Percentiles rank a stretch among this genome's conserved stretches.
These are phyloP conservation scores for Nitzschia palea DNA, from an alignment of 108 stramenopile species.

Conservation along the genomic window DNA sequence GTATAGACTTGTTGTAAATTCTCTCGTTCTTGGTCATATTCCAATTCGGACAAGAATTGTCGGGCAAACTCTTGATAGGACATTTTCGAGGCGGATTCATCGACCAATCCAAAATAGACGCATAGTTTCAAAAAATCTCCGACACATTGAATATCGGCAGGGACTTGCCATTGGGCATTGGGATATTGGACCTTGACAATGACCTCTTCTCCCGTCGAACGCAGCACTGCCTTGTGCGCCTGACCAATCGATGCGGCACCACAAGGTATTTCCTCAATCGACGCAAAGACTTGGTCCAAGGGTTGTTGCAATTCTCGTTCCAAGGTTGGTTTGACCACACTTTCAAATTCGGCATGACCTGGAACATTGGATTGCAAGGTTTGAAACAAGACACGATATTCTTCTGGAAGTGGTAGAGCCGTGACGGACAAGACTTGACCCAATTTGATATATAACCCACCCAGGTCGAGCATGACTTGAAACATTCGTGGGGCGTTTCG, in stretches of 20 bases:
- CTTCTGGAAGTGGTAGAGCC: slow-evolving; percentile 65
- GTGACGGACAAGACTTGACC: slow-evolving; percentile 89
- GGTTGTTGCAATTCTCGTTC: slow-evolving; percentile 59
- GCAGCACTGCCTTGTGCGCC: slow-evolving; percentile 76
- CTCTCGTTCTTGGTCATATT: slow-evolving; percentile 52
- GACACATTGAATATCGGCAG: slow-evolving; percentile 77
- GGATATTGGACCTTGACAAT: slow-evolving; percentile 96
- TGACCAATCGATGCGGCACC: slow-evolving; percentile 93
- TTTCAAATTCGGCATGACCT: slow-evolving; percentile 62
- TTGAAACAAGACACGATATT: slow-evolving; percentile 62
- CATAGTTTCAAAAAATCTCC: slow-evolving; percentile 70
- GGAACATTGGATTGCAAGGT: slow-evolving; percentile 84
- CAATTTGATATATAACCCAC: slow-evolving; percentile 91
- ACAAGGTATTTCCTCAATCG: slow-evolving; percentile 81
- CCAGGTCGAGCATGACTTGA: slow-evolving; percentile 71
- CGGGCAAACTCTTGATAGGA: slow-evolving; percentile 68
- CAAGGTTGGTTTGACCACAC: slow-evolving; percentile 60
- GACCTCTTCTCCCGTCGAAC: slow-evolving; percentile 41
- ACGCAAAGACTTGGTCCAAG: slow-evolving; percentile 71
- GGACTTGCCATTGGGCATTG: slow-evolving; percentile 75
- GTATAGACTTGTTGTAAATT: slow-evolving; percentile 61
- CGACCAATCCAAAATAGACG: slow-evolving; percentile 64
- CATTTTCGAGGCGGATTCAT: slow-evolving; percentile 53
- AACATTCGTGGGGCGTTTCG: slow-evolving; percentile 67
- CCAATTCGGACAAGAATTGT: slow-evolving; percentile 75